Evolutionary conservation across 2,329 filamentous ascomycete genomes (phyloP).

Genomic region (Epichloe aotearoae): DNA sequence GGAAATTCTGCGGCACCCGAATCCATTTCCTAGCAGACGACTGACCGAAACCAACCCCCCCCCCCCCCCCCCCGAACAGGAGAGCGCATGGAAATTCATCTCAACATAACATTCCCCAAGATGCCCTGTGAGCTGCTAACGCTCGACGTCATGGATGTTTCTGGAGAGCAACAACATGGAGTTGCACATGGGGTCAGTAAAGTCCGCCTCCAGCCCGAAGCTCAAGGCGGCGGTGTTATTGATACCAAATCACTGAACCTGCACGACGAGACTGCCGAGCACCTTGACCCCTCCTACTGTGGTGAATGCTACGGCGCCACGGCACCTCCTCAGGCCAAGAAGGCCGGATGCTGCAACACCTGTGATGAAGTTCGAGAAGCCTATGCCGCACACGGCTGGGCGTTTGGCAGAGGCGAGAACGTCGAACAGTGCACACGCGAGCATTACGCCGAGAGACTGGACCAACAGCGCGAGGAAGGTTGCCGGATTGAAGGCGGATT

Average conservation of each 20-base stretch:
- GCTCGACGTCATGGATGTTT: constrained; percentile 98
- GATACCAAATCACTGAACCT: constrained; percentile 56
- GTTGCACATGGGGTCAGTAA: constrained; percentile 89
- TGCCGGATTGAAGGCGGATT: constrained; percentile 87
- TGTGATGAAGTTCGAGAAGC: constrained; percentile 95
- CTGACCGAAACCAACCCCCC: constrained; percentile 4
- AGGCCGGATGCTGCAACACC: constrained; percentile 89
- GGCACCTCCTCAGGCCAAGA: constrained; percentile 55
- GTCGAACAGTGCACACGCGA: constrained; percentile 94
- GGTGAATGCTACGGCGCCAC: constrained; percentile 83
- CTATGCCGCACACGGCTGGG: constrained; percentile 83
- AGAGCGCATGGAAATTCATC: constrained; percentile 97
- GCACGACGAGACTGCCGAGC: constrained; percentile 51
- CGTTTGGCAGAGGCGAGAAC: constrained; percentile 80
- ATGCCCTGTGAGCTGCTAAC: constrained; percentile 92
- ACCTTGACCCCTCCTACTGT: constrained; percentile 87
- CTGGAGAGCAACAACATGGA: constrained; percentile 89
- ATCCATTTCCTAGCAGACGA: constrained; percentile 8
- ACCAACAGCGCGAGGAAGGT: constrained; percentile 78
- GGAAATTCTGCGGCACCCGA: not conserved
- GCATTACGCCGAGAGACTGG: constrained; percentile 80
- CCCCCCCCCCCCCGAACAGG: constrained; percentile 33
- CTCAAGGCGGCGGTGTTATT: constrained; percentile 65
- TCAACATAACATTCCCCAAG: constrained; percentile 91
- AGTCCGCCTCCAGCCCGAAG: constrained; percentile 60